These are phyloP conservation scores for Penicillium soppii DNA, from an alignment of 495 filamentous ascomycete genomes.

Conservation along the genomic window DNA sequence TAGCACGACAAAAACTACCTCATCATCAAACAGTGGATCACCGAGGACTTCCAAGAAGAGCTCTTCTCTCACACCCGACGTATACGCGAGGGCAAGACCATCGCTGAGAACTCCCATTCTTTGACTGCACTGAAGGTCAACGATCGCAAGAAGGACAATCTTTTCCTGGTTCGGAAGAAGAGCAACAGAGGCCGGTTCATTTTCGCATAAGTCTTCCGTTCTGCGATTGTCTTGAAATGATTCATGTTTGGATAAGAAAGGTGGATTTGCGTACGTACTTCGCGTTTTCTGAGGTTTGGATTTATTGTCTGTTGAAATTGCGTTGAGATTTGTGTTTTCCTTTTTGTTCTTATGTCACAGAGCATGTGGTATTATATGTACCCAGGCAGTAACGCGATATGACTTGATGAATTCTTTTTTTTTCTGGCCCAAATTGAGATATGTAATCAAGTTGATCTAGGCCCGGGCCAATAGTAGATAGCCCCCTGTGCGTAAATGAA, in stretches of 20 bases:
- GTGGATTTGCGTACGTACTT: slow-evolving; percentile 5
- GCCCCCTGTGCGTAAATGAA: too few species aligned
- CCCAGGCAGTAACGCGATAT: slow-evolving; percentile 30
- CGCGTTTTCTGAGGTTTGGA: slow-evolving; percentile 10
- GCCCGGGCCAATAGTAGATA: too few species aligned
- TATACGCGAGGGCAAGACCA: slow-evolving; percentile 53
- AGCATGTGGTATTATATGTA: slow-evolving; percentile 10
- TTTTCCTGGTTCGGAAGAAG: slow-evolving; percentile 67
- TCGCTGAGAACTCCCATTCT: slow-evolving; percentile 43
- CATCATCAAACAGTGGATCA: slow-evolving; percentile 74
- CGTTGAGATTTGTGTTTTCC: slow-evolving; percentile 26
- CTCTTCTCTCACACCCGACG: slow-evolving; percentile 71
- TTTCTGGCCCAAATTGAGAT: slow-evolving; percentile 2
- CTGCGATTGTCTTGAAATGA: not conserved
- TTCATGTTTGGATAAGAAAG: not conserved
- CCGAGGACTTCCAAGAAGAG: slow-evolving; percentile 67
- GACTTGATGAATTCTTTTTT: slow-evolving; percentile 26
- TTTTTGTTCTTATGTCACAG: slow-evolving; percentile 5
- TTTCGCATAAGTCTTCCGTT: slow-evolving; percentile 26
- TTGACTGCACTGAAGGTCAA: slow-evolving; percentile 50
- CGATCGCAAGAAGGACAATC: slow-evolving; percentile 51
- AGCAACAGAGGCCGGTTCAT: slow-evolving; percentile 34
- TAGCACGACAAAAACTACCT: slow-evolving; percentile 66
- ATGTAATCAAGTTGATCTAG: too few species aligned
- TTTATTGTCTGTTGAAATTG: slow-evolving; percentile 16